Evolutionary conservation across 192 early-diverging fungal species (phyloP).

Genomic region (Coemansia sp.): DNA sequence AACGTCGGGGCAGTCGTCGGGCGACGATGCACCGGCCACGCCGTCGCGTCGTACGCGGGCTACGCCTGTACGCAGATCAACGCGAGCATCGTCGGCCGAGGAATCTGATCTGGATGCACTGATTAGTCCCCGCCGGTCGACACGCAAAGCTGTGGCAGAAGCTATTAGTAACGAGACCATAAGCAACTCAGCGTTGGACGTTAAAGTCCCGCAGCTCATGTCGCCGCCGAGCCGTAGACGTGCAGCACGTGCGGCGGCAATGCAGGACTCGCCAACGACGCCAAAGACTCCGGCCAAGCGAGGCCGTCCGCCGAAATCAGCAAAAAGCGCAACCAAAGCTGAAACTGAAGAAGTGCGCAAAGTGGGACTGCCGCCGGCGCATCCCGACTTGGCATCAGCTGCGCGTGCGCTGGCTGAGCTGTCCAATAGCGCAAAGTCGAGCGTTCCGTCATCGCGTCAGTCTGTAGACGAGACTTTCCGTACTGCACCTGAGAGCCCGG

Average conservation of each 20-base stretch:
- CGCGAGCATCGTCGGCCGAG: slow-evolving; percentile 2
- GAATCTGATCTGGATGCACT: background rate
- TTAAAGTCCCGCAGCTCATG: background rate
- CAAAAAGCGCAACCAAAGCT: background rate
- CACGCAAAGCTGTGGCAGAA: background rate
- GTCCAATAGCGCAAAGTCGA: slow-evolving; percentile 1
- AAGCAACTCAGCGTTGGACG: background rate
- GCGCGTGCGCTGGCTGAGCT: slow-evolving; percentile 25
- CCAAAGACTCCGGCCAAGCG: background rate
- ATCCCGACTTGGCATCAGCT: slow-evolving; percentile 29
- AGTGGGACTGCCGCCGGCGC: slow-evolving; percentile 18
- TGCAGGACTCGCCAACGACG: background rate
- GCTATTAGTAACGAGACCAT: background rate
- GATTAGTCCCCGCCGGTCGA: background rate
- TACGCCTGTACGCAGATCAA: background rate
- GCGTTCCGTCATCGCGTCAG: slow-evolving; percentile 7
- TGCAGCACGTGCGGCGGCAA: background rate
- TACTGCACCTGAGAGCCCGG: slow-evolving; percentile 35
- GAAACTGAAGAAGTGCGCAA: background rate
- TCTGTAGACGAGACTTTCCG: slow-evolving; percentile 27
- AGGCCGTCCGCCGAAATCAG: slow-evolving; percentile 1
- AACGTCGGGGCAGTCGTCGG: slow-evolving; percentile 6
- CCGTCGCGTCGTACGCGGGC: background rate
- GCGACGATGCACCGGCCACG: slow-evolving; percentile 18
- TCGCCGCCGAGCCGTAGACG: slow-evolving; percentile 23